phyloP scores from a whole-genome alignment of 495 filamentous ascomycete genomes.

The Margaritispora aquatica region DNA sequence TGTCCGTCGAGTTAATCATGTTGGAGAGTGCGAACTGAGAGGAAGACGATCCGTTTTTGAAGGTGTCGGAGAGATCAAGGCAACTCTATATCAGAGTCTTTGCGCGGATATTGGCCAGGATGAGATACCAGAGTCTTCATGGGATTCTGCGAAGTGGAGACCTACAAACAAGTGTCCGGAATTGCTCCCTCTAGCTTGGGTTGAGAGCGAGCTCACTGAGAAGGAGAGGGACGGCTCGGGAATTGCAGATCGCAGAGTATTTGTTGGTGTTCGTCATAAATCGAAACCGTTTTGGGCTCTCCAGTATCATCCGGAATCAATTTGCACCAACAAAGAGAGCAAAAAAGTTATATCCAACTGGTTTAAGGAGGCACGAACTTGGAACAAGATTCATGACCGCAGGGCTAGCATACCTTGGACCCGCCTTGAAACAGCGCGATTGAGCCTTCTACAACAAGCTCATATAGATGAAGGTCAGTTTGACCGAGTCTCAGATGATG shows the following conservation, averaged over 20 bases:
- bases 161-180: conserved; percentile 17
- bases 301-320: conserved; percentile 93
- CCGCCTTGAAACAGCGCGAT: not conserved
- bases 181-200: conserved; percentile 64
- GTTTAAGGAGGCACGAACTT: conserved; percentile 59
- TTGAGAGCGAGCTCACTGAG: conserved; percentile 31
- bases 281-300: conserved; percentile 80
- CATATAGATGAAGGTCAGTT: not conserved
- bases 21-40: conserved; percentile 24
- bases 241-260: conserved; percentile 45
- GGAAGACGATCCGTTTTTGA: conserved; percentile 35
- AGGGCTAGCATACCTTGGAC: not conserved
- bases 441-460: conserved; percentile 21
- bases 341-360: conserved; percentile 65
- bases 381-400: conserved; percentile 1
- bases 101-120: conserved; percentile 54
- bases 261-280: conserved; percentile 71
- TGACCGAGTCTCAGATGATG: not conserved
- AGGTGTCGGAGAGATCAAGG: conserved; percentile 50
- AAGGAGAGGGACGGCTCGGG: conserved; percentile 4
- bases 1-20: conserved; percentile 55
- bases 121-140: conserved; percentile 24
- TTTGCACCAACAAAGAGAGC: conserved; percentile 73
- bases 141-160: conserved; percentile 22
- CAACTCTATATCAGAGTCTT: conserved; percentile 86